Percentiles rank a stretch among this genome's conserved stretches.
Evolutionary conservation across 768 basidiomycete genomes (phyloP).

Genomic region (Podaxis sp.): DNA sequence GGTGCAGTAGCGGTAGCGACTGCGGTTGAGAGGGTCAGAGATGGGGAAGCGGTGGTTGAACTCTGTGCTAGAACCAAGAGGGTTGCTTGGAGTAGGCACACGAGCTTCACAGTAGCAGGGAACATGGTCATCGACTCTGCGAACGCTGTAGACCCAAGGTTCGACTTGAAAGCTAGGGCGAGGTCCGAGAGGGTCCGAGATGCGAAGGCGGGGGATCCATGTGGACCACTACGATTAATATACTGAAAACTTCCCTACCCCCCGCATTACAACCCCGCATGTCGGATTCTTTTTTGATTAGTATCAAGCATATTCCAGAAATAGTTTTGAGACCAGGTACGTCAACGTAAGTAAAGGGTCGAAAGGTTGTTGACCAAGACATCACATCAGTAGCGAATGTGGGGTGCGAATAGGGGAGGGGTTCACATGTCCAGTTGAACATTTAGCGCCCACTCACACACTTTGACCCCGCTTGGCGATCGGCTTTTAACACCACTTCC

Average conservation of each 20-base stretch:
- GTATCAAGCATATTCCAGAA: not conserved
- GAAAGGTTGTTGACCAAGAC: no score
- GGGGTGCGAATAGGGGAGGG: not conserved
- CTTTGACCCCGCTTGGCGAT: not conserved
- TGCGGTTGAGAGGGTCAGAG: slow-evolving; percentile 52
- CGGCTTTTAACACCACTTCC: not conserved
- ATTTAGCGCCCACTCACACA: not conserved
- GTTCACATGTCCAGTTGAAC: not conserved
- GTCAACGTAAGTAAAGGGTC: not conserved
- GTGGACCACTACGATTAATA: not conserved
- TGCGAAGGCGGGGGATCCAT: not conserved
- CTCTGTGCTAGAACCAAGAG: slow-evolving; percentile 1
- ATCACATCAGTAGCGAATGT: not conserved
- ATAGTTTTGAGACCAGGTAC: not conserved
- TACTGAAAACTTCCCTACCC: not conserved
- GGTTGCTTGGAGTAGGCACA: slow-evolving; percentile 2
- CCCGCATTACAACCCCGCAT: not conserved
- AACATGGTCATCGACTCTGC: not conserved
- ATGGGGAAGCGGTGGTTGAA: slow-evolving; percentile 13
- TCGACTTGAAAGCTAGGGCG: not conserved
- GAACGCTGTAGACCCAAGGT: not conserved
- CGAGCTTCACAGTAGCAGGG: not conserved
- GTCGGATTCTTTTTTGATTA: not conserved
- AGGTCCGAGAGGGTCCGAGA: not conserved
- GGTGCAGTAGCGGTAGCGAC: slow-evolving; percentile 61